Conservation (phyloP, 305 asterid species). For the Ilex paraguariensis region DNA sequence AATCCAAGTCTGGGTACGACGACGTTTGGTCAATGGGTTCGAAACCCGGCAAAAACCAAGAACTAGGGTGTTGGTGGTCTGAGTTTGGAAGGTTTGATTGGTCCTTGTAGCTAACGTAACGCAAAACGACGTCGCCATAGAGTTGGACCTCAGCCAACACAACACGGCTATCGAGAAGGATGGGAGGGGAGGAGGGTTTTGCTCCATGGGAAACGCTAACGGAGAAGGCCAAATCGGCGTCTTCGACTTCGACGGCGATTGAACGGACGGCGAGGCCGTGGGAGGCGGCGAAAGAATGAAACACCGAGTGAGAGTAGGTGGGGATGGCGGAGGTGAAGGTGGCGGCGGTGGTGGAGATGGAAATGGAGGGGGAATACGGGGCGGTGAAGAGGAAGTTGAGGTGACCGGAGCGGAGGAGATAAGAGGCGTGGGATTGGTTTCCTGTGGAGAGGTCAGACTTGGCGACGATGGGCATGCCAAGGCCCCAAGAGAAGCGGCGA, state of each 20-base stretch:
- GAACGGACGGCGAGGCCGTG: conserved; percentile 90
- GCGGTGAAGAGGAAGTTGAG: conserved; percentile 79
- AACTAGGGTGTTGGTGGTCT: neutral
- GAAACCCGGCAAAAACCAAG: conserved; percentile 35
- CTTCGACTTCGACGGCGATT: conserved; percentile 51
- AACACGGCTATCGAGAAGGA: conserved; percentile 31
- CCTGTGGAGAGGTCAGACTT: conserved; percentile 96
- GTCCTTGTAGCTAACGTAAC: conserved; percentile 39
- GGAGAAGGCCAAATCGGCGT: conserved; percentile 50
- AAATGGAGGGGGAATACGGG: conserved; percentile 57
- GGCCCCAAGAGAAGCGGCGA: conserved; percentile 83
- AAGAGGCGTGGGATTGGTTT: conserved; percentile 79
- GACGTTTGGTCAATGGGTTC: conserved; percentile 28
- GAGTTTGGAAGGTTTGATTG: neutral
- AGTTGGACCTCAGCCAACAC: conserved; percentile 63
- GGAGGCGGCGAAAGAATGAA: conserved; percentile 41
- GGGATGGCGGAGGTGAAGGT: conserved; percentile 63
- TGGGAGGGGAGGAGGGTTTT: conserved; percentile 44
- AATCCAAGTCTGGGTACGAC: conserved; percentile 50
- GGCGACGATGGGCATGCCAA: conserved; percentile 70
- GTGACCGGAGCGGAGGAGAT: conserved; percentile 68
- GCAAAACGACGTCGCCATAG: conserved; percentile 74
- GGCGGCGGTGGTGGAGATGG: conserved; percentile 5
- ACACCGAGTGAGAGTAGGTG: conserved; percentile 39
- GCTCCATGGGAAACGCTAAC: conserved; percentile 68